A percentile compares a stretch with the other conserved stretches of the same genome.
Conservation (phyloP, 1,284 basidiomycete species). For the Cutaneotrichosporon curvatum region DNA sequence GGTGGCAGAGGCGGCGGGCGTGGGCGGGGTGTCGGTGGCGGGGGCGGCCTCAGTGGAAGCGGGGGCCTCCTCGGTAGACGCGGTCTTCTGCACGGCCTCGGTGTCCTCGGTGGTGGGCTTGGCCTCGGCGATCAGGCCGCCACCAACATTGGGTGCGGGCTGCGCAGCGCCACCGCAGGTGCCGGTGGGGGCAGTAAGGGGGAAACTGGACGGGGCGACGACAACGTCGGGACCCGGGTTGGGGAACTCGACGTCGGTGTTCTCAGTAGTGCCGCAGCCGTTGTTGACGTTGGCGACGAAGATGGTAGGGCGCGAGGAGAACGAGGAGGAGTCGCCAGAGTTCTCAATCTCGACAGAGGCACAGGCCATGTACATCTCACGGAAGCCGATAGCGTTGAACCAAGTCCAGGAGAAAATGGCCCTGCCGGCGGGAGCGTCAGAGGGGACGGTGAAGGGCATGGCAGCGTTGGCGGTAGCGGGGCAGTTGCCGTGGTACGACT, state of each 20-base stretch:
- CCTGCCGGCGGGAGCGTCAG: constrained; percentile 37
- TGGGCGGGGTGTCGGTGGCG: too few species aligned
- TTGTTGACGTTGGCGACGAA: constrained; percentile 46
- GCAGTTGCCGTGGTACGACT: constrained; percentile 44
- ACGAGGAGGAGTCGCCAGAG: constrained; percentile 1
- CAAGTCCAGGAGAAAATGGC: constrained; percentile 48
- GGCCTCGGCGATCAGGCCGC: too few species aligned
- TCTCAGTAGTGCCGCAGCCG: constrained; percentile 35
- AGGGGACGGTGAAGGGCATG: constrained; percentile 38
- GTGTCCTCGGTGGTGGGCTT: too few species aligned
- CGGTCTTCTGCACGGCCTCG: too few species aligned
- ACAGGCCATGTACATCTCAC: constrained; percentile 47
- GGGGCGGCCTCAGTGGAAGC: background rate
- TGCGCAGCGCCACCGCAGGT: background rate
- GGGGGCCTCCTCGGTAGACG: background rate
- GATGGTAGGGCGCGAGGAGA: constrained; percentile 29
- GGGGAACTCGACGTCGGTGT: constrained; percentile 14
- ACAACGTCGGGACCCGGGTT: constrained; percentile 14
- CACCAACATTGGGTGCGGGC: too few species aligned
- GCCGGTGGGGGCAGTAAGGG: background rate
- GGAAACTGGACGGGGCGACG: background rate
- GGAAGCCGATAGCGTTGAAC: constrained; percentile 45
- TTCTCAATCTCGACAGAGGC: constrained; percentile 42
- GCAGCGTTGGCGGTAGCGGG: constrained; percentile 20
- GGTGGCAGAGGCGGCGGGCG: too few species aligned